Base-by-base conservation (phyloP, 495 filamentous ascomycete species). In the Trichoderma reesei region DNA sequence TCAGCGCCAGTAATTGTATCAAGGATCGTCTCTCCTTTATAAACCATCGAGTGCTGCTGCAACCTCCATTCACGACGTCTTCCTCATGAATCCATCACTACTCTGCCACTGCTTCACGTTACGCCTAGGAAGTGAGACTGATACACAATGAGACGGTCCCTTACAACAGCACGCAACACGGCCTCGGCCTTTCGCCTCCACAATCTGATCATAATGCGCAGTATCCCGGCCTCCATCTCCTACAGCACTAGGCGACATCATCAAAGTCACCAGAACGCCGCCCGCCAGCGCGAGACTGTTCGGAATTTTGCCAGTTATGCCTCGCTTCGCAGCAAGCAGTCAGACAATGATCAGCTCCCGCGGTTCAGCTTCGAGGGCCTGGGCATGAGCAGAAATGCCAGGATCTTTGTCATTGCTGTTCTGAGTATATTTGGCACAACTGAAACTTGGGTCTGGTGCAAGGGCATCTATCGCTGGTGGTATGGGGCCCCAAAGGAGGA, bases 341-440 rank as follows among this genome's bases (percentile, higher is more conserved):
- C 60, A 3, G 63, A 69, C 4, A 60, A 66, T 20, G 54, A 20
- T 31, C 41, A 62, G 4, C 65, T 66, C 10, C 59, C 61, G 54
- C 34, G 46, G 10, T 66, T 71, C 61, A 70, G 68, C 41, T 71
- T 72, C 13, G 59, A 70, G 20, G 68, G 67, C 3, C 59, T 72
- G 20, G 69, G 67, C 18, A 68, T 72, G 67, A 70, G 51, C 33
- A 65, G 67, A 48, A 68, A 64, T 41, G 61, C 66, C 39, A 72
- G 65, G 63, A 67, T 71, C 44, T 68, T 64, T n/a, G 66, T 72
- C 33, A 59, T 68, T 46, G 60, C 61, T 4, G 62, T 65, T 14
- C 14, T 72, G 51, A 68, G 69, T 61, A 67, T 71, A 20, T 67
- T 67, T 56, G 69, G 69, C 48, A 72, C 69, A 3, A 68, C 70